These are phyloP conservation scores for Alternaria sp. DNA, from an alignment of 2,329 filamentous ascomycete genomes.

Conservation along the genomic window DNA sequence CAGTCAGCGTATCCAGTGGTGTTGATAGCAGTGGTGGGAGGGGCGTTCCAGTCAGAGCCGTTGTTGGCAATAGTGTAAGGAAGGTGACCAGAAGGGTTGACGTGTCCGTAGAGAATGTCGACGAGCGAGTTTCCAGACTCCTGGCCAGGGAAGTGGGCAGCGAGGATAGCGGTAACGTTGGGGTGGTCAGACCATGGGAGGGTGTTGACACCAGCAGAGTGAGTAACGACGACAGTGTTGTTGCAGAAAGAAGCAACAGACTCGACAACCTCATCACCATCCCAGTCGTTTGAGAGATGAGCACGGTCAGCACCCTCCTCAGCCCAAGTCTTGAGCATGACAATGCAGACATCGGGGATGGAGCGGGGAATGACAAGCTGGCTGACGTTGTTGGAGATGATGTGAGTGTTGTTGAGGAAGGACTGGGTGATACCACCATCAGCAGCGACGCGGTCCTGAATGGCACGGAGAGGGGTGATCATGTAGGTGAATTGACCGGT, in stretches of 20 bases:
- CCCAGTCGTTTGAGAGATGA: constrained; percentile 54
- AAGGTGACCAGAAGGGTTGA: constrained; percentile 80
- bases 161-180: constrained; percentile 56
- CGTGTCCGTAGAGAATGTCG: constrained; percentile 73
- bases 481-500: constrained; percentile 54
- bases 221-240: constrained; percentile 62
- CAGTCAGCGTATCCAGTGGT: constrained; percentile 53
- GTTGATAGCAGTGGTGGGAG: constrained; percentile 54
- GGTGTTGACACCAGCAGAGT: constrained; percentile 55
- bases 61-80: constrained; percentile 85
- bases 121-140: constrained; percentile 53
- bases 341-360: constrained; percentile 60
- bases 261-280: constrained; percentile 54
- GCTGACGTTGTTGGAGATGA: constrained; percentile 41
- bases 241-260: constrained; percentile 57
- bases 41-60: constrained; percentile 70
- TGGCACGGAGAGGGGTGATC: constrained; percentile 53
- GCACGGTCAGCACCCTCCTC: constrained; percentile 57
- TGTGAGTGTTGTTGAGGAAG: constrained; percentile 55
- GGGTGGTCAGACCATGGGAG: constrained; percentile 54
- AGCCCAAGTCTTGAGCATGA: constrained; percentile 67
- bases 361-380: constrained; percentile 41
- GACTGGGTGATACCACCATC: constrained; percentile 56
- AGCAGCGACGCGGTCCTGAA: constrained; percentile 43
- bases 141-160: constrained; percentile 55